Evolutionary conservation across 176 grass and related monocot genomes (phyloP).

Genomic region (Aegilops bicornis): DNA sequence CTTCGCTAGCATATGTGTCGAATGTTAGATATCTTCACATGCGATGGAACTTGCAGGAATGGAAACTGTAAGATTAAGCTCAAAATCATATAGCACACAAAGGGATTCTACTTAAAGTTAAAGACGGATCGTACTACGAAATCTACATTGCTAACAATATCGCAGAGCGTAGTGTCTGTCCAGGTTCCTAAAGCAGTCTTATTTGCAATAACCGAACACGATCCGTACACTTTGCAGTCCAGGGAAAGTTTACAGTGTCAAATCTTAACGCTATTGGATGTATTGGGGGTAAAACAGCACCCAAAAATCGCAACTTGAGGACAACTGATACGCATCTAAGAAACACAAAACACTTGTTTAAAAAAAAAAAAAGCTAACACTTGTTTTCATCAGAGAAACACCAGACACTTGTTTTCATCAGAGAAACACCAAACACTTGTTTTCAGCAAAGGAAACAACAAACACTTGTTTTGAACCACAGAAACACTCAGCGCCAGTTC

Average conservation of each 20-base stretch:
- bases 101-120: background rate
- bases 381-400: background rate
- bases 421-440: background rate
- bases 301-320: background rate
- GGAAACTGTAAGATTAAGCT: background rate
- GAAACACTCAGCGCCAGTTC: background rate
- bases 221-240: background rate
- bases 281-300: background rate
- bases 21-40: background rate
- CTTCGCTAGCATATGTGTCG: background rate
- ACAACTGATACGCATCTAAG: background rate
- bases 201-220: background rate
- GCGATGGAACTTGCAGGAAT: background rate
- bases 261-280: background rate
- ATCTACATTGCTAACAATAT: background rate
- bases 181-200: background rate
- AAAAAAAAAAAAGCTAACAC: background rate
- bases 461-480: background rate
- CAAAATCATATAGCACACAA: background rate
- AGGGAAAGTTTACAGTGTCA: background rate
- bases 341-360: background rate
- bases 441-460: background rate
- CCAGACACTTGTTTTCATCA: background rate
- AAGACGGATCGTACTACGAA: conserved; percentile 11
- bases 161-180: background rate